These are phyloP conservation scores for Dactylellina drechsleri DNA, from an alignment of 2,329 filamentous ascomycete genomes.

Conservation along the genomic window DNA sequence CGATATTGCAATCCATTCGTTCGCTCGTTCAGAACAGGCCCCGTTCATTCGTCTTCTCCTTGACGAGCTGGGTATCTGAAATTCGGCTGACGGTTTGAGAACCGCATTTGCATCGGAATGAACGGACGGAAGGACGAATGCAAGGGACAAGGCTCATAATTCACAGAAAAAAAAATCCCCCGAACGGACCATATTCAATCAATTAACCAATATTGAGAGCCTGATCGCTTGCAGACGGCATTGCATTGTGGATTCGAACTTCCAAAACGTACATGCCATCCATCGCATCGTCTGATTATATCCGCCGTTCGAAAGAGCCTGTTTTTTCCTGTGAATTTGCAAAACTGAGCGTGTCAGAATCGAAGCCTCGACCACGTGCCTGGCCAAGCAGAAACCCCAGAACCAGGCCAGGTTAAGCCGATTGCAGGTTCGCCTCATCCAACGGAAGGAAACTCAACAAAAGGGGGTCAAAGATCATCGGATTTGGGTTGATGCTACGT, in stretches of 20 bases:
- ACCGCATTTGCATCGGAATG: slow-evolving; percentile 4
- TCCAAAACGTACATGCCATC: neutral
- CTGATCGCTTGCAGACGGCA: slow-evolving; percentile 44
- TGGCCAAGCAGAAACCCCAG: slow-evolving; percentile 8
- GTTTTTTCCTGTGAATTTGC: neutral
- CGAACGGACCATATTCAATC: slow-evolving; percentile 1
- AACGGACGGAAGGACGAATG: neutral
- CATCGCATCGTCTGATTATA: neutral
- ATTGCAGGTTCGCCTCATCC: no score
- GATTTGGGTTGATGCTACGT: no score
- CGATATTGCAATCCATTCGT: no score
- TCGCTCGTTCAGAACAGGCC: no score
- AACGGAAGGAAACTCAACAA: no score
- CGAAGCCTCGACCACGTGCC: slow-evolving; percentile 50
- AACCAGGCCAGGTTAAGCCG: no score
- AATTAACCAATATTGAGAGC: neutral
- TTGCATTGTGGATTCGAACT: neutral
- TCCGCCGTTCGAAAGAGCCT: neutral
- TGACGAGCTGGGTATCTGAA: no score
- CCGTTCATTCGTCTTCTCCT: no score
- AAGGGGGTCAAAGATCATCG: no score
- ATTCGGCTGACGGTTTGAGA: neutral
- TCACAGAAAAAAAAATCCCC: no score
- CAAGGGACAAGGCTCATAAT: slow-evolving; percentile 24
- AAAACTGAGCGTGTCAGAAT: slow-evolving; percentile 36